phyloP scores from a whole-genome alignment of 2,329 filamentous ascomycete genomes.

The Neonectria sp. region DNA sequence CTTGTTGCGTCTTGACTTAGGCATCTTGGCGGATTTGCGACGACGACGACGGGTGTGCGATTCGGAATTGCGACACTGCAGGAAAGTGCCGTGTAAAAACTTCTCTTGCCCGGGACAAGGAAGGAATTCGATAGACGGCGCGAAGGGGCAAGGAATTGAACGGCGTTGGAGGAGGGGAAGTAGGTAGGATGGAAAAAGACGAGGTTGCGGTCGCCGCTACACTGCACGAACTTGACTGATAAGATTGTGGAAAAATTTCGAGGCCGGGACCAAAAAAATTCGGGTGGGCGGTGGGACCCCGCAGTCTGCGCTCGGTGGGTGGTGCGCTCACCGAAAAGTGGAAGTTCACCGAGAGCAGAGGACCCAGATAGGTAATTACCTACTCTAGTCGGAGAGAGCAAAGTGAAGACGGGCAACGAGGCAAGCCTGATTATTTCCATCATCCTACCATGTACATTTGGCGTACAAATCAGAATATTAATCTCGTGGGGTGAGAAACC shows the following conservation, averaged over 20 bases:
- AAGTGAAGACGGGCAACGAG: no score
- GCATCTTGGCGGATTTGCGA: conserved; percentile 73
- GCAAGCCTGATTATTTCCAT: no score
- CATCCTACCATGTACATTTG: no score
- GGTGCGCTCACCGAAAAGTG: conserved; percentile 39
- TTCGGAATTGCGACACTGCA: conserved; percentile 9
- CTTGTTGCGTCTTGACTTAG: conserved; percentile 94
- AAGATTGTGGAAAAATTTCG: conserved; percentile 54
- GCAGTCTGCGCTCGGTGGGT: conserved; percentile 37
- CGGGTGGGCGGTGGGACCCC: conserved; percentile 48
- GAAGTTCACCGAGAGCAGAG: conserved; percentile 28
- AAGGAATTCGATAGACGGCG: background rate
- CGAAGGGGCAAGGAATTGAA: background rate
- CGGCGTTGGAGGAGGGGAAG: background rate
- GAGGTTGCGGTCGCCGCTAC: conserved; percentile 17
- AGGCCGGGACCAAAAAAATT: conserved; percentile 46
- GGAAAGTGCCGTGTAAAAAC: background rate
- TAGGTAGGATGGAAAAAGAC: conserved; percentile 1
- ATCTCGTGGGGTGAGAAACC: background rate
- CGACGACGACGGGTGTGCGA: background rate
- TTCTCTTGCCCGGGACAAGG: conserved; percentile 23
- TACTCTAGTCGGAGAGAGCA: no score
- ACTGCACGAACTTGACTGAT: conserved; percentile 40
- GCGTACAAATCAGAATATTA: no score
- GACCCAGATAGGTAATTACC: no score